Conservation (phyloP, 164 flowering plant genomes). For the Sedum album region DNA sequence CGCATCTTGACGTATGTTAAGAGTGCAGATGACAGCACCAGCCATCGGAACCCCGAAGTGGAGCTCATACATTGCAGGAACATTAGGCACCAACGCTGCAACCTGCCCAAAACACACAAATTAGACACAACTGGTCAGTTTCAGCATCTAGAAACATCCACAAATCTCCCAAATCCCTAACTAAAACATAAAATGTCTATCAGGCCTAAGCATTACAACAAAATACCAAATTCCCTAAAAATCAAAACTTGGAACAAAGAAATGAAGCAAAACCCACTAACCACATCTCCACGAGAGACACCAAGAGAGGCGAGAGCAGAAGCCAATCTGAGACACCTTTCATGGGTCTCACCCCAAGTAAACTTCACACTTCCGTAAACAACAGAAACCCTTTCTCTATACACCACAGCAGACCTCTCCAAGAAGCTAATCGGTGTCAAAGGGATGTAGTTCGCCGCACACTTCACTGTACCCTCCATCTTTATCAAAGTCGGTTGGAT, state of each 20-base stretch:
- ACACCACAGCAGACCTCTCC: slow-evolving; percentile 39
- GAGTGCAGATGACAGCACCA: slow-evolving; percentile 45
- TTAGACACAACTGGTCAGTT: background rate
- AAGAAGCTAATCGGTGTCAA: slow-evolving; percentile 48
- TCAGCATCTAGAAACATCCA: background rate
- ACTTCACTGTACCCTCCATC: slow-evolving; percentile 30
- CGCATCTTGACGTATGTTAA: slow-evolving; percentile 46
- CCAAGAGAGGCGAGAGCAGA: slow-evolving; percentile 39
- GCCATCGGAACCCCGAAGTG: slow-evolving; percentile 70
- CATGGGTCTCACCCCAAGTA: slow-evolving; percentile 42
- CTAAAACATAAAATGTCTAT: background rate
- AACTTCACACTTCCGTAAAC: slow-evolving; percentile 33
- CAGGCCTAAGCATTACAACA: background rate
- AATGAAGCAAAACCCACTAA: slow-evolving; percentile 16
- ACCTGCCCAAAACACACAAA: slow-evolving; percentile 25
- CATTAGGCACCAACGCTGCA: slow-evolving; percentile 45
- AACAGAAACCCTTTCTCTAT: slow-evolving; percentile 31
- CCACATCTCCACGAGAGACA: slow-evolving; percentile 40
- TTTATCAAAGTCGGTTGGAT: background rate
- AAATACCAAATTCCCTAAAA: background rate
- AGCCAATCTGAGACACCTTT: slow-evolving; percentile 38
- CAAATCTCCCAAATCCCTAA: background rate
- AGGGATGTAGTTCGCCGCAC: slow-evolving; percentile 46
- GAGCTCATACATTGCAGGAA: slow-evolving; percentile 56
- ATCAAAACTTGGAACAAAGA: background rate